Percentiles rank a stretch among this genome's conserved stretches.
Conservation (phyloP, 2,329 filamentous ascomycete genomes). For the Neofusicoccum kwambonambiense region DNA sequence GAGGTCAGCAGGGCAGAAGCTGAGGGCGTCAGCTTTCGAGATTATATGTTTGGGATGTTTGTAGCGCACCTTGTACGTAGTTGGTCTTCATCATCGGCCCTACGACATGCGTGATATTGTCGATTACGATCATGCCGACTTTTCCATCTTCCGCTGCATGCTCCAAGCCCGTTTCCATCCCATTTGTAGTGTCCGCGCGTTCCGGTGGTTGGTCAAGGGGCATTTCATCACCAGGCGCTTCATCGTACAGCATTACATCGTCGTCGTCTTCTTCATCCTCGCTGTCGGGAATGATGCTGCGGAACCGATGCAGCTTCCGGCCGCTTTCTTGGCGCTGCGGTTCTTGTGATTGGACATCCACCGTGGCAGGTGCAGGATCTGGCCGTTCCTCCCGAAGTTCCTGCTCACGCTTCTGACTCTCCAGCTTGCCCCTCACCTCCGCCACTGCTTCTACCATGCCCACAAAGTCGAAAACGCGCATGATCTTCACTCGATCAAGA, state of each 20-base stretch:
- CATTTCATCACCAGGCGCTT: neutral
- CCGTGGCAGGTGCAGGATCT: neutral
- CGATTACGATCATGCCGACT: constrained; percentile 38
- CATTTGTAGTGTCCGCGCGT: neutral
- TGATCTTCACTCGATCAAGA: constrained; percentile 48
- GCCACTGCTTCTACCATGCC: constrained; percentile 47
- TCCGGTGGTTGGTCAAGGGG: neutral
- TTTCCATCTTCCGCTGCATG: neutral
- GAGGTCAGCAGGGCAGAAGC: constrained; percentile 42
- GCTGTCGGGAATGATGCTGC: constrained; percentile 32
- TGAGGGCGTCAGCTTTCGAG: constrained; percentile 19
- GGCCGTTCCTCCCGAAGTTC: neutral
- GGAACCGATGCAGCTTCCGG: neutral
- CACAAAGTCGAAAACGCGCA: constrained; percentile 51
- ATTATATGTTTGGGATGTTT: neutral
- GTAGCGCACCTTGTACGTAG: constrained; percentile 32
- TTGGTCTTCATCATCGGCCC: constrained; percentile 39
- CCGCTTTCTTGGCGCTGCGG: neutral
- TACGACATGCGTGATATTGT: constrained; percentile 40
- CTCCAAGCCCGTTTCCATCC: neutral
- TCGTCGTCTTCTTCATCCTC: constrained; percentile 37
- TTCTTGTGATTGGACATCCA: neutral
- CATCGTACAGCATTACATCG: constrained; percentile 40
- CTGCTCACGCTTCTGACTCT: constrained; percentile 17
- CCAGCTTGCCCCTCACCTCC: constrained; percentile 43